Base-by-base conservation (phyloP, 805 yeast genomes). In the Saccharomycopsis lassenensis region DNA sequence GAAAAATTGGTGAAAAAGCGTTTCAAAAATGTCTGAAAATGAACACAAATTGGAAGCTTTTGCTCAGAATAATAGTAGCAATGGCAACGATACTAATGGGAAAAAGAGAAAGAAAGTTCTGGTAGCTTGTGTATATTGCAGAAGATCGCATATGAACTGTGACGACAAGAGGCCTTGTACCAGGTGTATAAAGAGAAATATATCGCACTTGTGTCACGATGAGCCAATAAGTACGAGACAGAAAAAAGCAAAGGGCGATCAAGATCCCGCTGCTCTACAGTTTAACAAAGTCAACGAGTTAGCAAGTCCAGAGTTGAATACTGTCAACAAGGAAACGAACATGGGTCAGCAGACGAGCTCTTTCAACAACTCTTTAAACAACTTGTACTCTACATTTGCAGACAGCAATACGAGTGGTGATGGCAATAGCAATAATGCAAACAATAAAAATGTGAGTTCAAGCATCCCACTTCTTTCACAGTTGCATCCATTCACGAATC, bases 81-180 rank as follows among this genome's bases (percentile, higher is more conserved):
- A 23, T 23, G 24, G 11, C 11, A 7, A 7, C 7, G 7, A 7
- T 23, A 16, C 8, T 7, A 19, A 5, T 52, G 50, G 41, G 57
- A 70, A 36, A 70, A 65, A 55, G 59, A 69, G 50, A 73, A 75
- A 43, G 35, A 43, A 43, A 29, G 46, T 43, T n/a, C 35, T 16
- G 20, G 32, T 40, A 14, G 94, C 97, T 0, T 87, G 97, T 58
- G 80, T 87, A 1, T 87, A 82, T 52, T 87, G 96, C 54, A 71
- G 95, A 26, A 63, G 97, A 37, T 83, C 95, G 0, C 97, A 87
- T 55, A 83, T 87, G 87, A 81, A 85, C 21, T 87, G 97, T 58
- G 94, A 86, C 54, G 79, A 76, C 28, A 61, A 71, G 14, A 57
- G 84, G 49, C 46, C 46, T 5, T 83, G 94, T 50, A 70, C 75